Percentiles rank a stretch among this genome's conserved stretches.
These are phyloP conservation scores for Cardamine occulta DNA, from an alignment of 345 rosid species.

Conservation along the genomic window DNA sequence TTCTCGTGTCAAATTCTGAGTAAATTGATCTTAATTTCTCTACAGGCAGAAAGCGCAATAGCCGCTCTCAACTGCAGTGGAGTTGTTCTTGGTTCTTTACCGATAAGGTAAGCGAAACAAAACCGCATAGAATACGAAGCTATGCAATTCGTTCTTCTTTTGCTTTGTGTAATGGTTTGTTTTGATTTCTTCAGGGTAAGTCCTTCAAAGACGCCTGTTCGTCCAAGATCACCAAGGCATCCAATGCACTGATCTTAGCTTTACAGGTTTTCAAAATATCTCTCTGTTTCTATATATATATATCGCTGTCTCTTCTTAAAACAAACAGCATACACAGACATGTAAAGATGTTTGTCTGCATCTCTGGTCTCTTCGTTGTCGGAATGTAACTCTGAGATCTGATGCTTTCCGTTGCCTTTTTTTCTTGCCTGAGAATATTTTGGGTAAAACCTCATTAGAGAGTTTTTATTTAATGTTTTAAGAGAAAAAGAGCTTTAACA, in stretches of 20 bases:
- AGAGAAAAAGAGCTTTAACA: conserved; percentile 28
- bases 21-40: not conserved
- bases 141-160: not conserved
- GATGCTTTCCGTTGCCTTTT: conserved; percentile 21
- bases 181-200: conserved; percentile 64
- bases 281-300: conserved; percentile 21
- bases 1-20: not conserved
- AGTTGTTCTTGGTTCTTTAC: conserved; percentile 85
- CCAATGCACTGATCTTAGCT: conserved; percentile 59
- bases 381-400: conserved; percentile 42
- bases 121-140: conserved; percentile 15
- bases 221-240: conserved; percentile 85
- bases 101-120: conserved; percentile 63
- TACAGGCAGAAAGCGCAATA: conserved; percentile 96
- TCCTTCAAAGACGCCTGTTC: conserved; percentile 98
- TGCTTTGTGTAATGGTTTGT: conserved; percentile 7
- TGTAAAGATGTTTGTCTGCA: conserved; percentile 51
- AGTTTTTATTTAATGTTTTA: conserved; percentile 15
- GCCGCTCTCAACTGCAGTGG: conserved; percentile 97
- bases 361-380: conserved; percentile 42
- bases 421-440: conserved; percentile 33
- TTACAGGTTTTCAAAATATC: conserved; percentile 35
- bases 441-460: conserved; percentile 31
- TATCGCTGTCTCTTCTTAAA: conserved; percentile 27
- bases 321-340: conserved; percentile 43